Evolutionary conservation across 441 rosid genomes (phyloP).

Genomic region (Gossypium laxum): DNA sequence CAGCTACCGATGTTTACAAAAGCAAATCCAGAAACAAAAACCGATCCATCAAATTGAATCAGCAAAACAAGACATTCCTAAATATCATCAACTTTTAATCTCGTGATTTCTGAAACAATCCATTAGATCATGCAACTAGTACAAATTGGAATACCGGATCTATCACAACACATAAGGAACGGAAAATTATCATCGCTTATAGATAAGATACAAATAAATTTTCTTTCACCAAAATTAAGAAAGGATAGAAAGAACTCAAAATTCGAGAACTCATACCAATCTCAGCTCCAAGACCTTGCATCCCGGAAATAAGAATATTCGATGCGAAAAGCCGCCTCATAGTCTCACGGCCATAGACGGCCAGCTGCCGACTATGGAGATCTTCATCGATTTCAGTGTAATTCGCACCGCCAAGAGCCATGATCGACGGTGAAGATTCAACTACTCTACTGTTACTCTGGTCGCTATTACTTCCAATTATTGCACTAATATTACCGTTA

Average conservation of each 20-base stretch:
- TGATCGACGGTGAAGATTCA: constrained; percentile 20
- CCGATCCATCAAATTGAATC: not conserved
- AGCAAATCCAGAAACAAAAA: not conserved
- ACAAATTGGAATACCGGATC: not conserved
- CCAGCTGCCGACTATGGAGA: constrained; percentile 95
- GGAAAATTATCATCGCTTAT: not conserved
- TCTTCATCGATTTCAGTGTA: constrained; percentile 73
- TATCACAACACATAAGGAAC: not conserved
- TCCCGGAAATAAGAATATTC: constrained; percentile 69
- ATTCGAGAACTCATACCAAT: constrained; percentile 39
- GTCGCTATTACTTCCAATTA: constrained; percentile 12
- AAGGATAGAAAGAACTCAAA: not conserved
- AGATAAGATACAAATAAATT: not conserved
- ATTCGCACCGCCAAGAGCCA: constrained; percentile 49
- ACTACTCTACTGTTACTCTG: constrained; percentile 11
- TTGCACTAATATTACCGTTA: constrained; percentile 4
- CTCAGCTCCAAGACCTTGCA: constrained; percentile 91
- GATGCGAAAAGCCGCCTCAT: constrained; percentile 85
- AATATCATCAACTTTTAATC: not conserved
- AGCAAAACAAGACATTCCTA: not conserved
- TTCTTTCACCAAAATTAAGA: not conserved
- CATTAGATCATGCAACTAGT: not conserved
- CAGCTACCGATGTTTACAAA: not conserved
- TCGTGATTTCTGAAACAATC: not conserved
- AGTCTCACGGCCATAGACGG: constrained; percentile 93